Evolutionary conservation across 1,139 yeast species (phyloP).

Genomic region (Kodamaea derodonti): DNA sequence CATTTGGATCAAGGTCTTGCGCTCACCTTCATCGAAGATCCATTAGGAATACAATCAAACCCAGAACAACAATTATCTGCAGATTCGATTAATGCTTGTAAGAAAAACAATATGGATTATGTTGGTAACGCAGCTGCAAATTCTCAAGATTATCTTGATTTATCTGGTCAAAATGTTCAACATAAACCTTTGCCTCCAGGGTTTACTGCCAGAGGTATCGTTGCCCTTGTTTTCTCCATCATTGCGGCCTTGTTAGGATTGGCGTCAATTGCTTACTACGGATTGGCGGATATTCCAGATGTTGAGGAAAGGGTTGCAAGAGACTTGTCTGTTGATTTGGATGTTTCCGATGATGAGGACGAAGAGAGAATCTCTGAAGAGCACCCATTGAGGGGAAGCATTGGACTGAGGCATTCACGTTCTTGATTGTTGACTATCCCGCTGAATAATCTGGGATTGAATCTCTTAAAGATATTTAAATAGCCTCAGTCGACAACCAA

Average conservation of each 20-base stretch:
- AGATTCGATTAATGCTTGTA: constrained; percentile 16
- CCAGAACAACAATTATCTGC: constrained; percentile 46
- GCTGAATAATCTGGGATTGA: too few species aligned
- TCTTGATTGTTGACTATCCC: too few species aligned
- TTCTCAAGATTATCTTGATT: constrained; percentile 53
- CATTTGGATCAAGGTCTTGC: constrained; percentile 63
- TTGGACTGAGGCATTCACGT: constrained; percentile 5
- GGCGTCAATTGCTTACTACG: constrained; percentile 72
- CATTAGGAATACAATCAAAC: constrained; percentile 52
- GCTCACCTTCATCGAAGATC: constrained; percentile 48
- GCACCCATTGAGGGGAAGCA: constrained; percentile 1
- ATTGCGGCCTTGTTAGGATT: constrained; percentile 79
- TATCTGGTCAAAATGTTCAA: constrained; percentile 73
- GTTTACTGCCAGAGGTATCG: constrained; percentile 85
- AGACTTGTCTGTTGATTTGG: constrained; percentile 45
- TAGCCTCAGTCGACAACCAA: too few species aligned
- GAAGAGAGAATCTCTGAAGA: constrained; percentile 7
- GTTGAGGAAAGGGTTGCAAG: constrained; percentile 51
- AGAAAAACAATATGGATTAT: constrained; percentile 12
- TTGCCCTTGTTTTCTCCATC: constrained; percentile 80
- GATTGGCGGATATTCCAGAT: constrained; percentile 66
- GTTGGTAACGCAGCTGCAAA: constrained; percentile 89
- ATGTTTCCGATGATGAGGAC: constrained; percentile 20
- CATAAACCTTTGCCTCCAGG: constrained; percentile 66
- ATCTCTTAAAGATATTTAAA: too few species aligned